Percentiles rank a stretch among this genome's conserved stretches.
phyloP scores from a whole-genome alignment of 2,329 filamentous ascomycete species.

The Fusarium penzigii region DNA sequence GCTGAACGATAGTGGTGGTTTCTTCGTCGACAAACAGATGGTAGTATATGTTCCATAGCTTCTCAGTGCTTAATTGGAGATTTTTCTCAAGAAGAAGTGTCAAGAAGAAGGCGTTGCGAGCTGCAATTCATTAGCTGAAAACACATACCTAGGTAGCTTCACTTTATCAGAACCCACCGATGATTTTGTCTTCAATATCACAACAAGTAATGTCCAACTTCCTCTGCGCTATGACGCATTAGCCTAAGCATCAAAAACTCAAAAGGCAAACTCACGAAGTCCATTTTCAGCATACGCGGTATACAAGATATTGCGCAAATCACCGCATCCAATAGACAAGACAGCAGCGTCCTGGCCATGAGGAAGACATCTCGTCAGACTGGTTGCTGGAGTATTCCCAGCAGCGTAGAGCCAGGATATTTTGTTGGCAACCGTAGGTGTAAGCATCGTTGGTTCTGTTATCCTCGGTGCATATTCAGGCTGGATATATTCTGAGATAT shows the following conservation, averaged over 20 bases:
- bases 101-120: slow-evolving; percentile 56
- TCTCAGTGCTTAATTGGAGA: slow-evolving; percentile 23
- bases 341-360: slow-evolving; percentile 51
- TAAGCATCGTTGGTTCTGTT: slow-evolving; percentile 35
- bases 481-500: neutral
- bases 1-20: slow-evolving; percentile 37
- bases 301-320: slow-evolving; percentile 58
- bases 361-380: slow-evolving; percentile 48
- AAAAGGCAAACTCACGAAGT: slow-evolving; percentile 32
- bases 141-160: slow-evolving; percentile 2
- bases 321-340: slow-evolving; percentile 57
- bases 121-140: slow-evolving; percentile 33
- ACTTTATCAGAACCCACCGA: slow-evolving; percentile 41
- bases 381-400: slow-evolving; percentile 57
- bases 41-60: slow-evolving; percentile 58
- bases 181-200: slow-evolving; percentile 50
- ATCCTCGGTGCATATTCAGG: slow-evolving; percentile 1
- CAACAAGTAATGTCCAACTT: slow-evolving; percentile 59
- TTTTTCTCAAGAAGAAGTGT: slow-evolving; percentile 49
- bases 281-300: slow-evolving; percentile 47
- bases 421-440: slow-evolving; percentile 36
- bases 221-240: slow-evolving; percentile 34
- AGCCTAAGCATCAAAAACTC: slow-evolving; percentile 12
- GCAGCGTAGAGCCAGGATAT: slow-evolving; percentile 45
- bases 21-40: slow-evolving; percentile 47